Evolutionary conservation across 768 basidiomycete species (phyloP), one percentile per base, ranked within the genome.

Genomic region (Macrolepiota fuliginosa): DNA sequence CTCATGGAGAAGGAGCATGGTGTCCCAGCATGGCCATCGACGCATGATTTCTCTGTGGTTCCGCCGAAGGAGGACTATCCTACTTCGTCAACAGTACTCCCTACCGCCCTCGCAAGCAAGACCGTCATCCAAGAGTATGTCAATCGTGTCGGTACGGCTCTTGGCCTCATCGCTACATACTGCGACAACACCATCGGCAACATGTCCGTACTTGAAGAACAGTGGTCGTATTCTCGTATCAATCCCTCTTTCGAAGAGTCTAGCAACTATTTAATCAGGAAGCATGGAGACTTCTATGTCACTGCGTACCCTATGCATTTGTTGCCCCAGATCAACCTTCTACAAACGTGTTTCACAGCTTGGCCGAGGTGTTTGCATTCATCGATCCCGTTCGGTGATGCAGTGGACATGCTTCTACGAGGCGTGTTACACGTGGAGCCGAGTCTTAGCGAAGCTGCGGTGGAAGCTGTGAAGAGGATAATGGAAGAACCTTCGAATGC

Each of bases 341-440:
- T 96, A 3, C 84, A 89, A 65, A 84, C 88, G 0, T 86, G 89
- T 68, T 90, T 94, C 71, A 88, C 90, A 62, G 83, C 91, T 4
- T 90, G 94, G 87, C 95, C 95, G 0, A 85, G 95, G 2, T 90
- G 86, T 67, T 77, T 94, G 46, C 84, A 88, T 68, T 73, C 80
- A 2, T 77, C 81, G 3, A 76, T 84, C 35, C 67, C 83, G 46
- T 71, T 89, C 52, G 70, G 79, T 11, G 88, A 89, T 46, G 83
- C 87, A 0, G 79, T 93, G 54, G 89, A 93, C 65, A 86, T 93
- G 79, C 82, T 96, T 25, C 77, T 95, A 50, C 83, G 86, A 36
- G 91, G 90, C 1, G 83, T 92, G n/a, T 80, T 92, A 25, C 95
- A 96, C 65, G 86, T 94, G 32, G 93, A 97, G 64, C 90, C 92